Conservation (phyloP, 2,329 filamentous ascomycete genomes). For the Aspergillus sp. region DNA sequence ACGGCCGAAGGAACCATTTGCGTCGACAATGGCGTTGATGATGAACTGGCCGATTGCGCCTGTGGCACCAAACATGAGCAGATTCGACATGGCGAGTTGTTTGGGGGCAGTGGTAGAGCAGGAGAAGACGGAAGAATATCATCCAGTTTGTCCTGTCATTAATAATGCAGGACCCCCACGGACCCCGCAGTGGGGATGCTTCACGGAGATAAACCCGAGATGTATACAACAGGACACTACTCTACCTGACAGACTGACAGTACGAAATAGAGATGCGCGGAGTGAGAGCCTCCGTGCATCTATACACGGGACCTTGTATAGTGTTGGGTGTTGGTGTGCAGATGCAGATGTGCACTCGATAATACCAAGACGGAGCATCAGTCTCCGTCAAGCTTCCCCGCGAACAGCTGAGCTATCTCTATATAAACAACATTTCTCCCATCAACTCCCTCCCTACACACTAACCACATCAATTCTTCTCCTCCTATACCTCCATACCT, state of each 20-base stretch:
- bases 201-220: too few species aligned
- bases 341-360: too few species aligned
- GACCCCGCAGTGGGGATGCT: not conserved
- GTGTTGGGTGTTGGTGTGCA: too few species aligned
- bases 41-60: constrained; percentile 41
- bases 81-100: constrained; percentile 8
- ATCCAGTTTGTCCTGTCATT: not conserved
- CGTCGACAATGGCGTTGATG: constrained; percentile 46
- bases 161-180: not conserved
- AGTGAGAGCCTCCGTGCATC: not conserved
- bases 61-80: constrained; percentile 24
- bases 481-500: not conserved
- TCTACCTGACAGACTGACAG: too few species aligned
- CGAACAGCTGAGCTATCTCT: not conserved
- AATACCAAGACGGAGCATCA: not conserved
- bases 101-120: not conserved
- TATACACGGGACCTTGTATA: too few species aligned
- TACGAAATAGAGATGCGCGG: too few species aligned
- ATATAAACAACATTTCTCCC: not conserved
- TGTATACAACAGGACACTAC: too few species aligned
- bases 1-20: constrained; percentile 50
- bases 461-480: not conserved
- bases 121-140: not conserved
- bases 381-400: not conserved
- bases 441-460: not conserved